Conservation (phyloP, 257 asterid genomes). For the Coffea eugenioides region DNA sequence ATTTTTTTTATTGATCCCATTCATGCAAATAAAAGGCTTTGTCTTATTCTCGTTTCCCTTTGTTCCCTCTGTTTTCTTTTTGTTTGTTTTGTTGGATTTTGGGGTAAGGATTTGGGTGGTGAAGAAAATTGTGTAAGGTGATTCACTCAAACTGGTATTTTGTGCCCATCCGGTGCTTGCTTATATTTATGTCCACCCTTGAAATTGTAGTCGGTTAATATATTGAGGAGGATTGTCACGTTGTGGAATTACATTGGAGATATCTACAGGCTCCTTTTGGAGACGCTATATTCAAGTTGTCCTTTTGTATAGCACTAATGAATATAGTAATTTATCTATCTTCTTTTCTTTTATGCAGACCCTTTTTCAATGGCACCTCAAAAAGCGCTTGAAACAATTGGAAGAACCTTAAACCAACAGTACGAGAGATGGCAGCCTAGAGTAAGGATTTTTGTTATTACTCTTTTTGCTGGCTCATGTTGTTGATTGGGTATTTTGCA, state of each 20-base stretch:
- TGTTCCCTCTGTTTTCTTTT: not conserved
- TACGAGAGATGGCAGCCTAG: constrained; percentile 81
- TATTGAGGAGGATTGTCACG: not conserved
- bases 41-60: not conserved
- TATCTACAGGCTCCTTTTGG: not conserved
- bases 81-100: not conserved
- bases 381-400: constrained; percentile 62
- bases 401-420: constrained; percentile 56
- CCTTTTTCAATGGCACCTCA: constrained; percentile 76
- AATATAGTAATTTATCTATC: not conserved
- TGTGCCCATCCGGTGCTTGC: not conserved
- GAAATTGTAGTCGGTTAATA: not conserved
- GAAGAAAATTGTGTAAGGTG: not conserved
- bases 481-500: not conserved
- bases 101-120: not conserved
- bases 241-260: not conserved
- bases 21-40: not conserved
- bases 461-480: not conserved
- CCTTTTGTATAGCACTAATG: not conserved
- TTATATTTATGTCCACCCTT: not conserved
- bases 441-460: constrained; percentile 40
- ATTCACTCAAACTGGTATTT: not conserved
- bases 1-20: not conserved
- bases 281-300: not conserved
- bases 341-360: constrained; percentile 35